Evolutionary conservation across 2,329 filamentous ascomycete species (phyloP).

Genomic region (Phoma sp.): DNA sequence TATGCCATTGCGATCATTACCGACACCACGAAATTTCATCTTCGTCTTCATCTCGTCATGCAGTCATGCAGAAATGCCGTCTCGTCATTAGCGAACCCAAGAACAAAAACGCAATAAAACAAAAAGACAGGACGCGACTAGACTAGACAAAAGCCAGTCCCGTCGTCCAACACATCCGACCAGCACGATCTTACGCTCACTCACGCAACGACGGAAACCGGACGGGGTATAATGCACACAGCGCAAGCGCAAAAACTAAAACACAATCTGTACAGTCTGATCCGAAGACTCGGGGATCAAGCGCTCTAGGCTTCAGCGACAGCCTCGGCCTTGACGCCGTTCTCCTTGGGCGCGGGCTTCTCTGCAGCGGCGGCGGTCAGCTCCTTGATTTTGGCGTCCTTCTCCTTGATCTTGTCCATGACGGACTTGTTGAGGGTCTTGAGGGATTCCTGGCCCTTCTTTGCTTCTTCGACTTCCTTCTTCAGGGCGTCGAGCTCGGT

Average conservation of each 20-base stretch:
- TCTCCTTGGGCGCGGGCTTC: slow-evolving; percentile 11
- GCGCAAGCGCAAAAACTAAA: slow-evolving; percentile 6
- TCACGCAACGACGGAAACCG: slow-evolving; percentile 19
- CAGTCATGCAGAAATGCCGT: slow-evolving; percentile 8
- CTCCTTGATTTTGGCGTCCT: slow-evolving; percentile 25
- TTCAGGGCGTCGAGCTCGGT: slow-evolving; percentile 23
- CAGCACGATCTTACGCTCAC: slow-evolving; percentile 21
- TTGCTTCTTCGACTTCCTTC: slow-evolving; percentile 27
- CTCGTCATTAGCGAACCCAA: slow-evolving; percentile 7
- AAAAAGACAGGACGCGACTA: neutral
- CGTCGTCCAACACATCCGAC: slow-evolving; percentile 10
- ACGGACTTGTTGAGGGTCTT: slow-evolving; percentile 22
- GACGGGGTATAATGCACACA: slow-evolving; percentile 22
- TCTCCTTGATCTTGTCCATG: slow-evolving; percentile 26
- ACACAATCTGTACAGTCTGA: slow-evolving; percentile 15
- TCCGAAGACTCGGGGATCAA: neutral
- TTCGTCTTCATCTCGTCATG: neutral
- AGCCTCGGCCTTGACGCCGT: slow-evolving; percentile 11
- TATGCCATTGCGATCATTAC: slow-evolving; percentile 9
- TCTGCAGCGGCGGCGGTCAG: slow-evolving; percentile 12
- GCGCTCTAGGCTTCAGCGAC: slow-evolving; percentile 8
- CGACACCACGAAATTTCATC: neutral
- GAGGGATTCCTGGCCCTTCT: slow-evolving; percentile 25
- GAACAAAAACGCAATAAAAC: neutral
- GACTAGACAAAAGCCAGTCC: neutral